Base-by-base conservation (phyloP, 768 basidiomycete genomes). In the Tylopilus felleus region DNA sequence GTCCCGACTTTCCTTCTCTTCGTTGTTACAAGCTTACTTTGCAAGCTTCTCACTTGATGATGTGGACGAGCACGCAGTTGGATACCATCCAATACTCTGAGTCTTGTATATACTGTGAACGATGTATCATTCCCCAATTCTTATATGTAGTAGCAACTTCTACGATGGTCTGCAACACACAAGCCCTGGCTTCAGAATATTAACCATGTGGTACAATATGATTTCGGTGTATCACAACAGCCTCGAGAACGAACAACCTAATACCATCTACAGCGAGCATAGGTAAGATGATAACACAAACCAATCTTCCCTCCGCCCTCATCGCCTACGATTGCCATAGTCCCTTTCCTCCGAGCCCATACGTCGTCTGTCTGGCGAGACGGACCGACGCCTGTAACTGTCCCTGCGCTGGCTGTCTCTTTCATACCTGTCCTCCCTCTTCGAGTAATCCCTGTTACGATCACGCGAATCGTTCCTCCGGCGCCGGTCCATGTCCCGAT, bases 401-500 rank as follows among this genome's bases (percentile, higher is more conserved):
- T 62, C 66, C 38, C 62, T 65, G 38, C 60, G 59, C 36, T 60
- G 60, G 27, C 43, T 38, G 45, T 69, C 65, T 49, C 61, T 53
- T n/a, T 54, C 65, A 35, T 64, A 49, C 51, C 55, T 52, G 22
- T 65, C 60, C 38, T 67, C 65, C 50, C 61, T 54, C 51, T 22
- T 57, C 43, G 56, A 14, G 49, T 55, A 59, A 3, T 43, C 55
- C 38, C 59, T 55, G 8, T 64, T 65, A 36, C 56, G 59, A 29
- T 61, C 62, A 27, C 63, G 67, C 36, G 65, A 60, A 27, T 69
- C 61, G 23, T 66, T 45, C 52, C 69, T 61, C 35, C 58, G 56
- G 23, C 64, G 68, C 31, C 58, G 67, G 16, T 63, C 69, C 50
- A 50, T 47, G 45, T 70, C 68, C 38, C 63, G 41, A 9, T 60